Conservation (phyloP, 805 yeast species). For the Nakazawaea wickerhamii region DNA sequence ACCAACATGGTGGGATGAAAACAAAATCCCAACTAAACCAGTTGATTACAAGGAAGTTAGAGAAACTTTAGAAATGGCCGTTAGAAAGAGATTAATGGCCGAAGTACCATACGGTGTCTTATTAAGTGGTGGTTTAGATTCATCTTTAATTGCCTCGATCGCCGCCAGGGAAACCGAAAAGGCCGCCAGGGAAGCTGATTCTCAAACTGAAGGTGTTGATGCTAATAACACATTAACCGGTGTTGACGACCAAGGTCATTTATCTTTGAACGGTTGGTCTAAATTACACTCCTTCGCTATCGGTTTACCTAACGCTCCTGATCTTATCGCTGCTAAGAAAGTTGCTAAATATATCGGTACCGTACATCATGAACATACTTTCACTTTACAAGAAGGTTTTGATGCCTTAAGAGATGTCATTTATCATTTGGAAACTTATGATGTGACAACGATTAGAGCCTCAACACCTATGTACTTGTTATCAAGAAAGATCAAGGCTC, state of each 20-base stretch:
- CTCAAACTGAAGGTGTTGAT: slow-evolving; percentile 44
- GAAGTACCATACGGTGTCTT: slow-evolving; percentile 99
- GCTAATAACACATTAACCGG: slow-evolving; percentile 79
- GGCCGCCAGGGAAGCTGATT: slow-evolving; percentile 51
- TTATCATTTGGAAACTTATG: slow-evolving; percentile 93
- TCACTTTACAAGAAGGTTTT: slow-evolving; percentile 93
- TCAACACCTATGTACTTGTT: slow-evolving; percentile 98
- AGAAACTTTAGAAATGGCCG: slow-evolving; percentile 84
- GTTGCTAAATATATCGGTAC: slow-evolving; percentile 96
- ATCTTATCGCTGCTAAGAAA: slow-evolving; percentile 90
- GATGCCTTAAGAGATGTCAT: slow-evolving; percentile 94
- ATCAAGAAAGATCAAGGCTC: slow-evolving; percentile 96
- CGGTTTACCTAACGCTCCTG: slow-evolving; percentile 98
- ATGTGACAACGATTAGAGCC: slow-evolving; percentile 98
- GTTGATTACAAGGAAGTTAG: slow-evolving; percentile 71
- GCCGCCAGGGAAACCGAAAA: slow-evolving; percentile 93
- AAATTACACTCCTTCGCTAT: slow-evolving; percentile 93
- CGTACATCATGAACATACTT: slow-evolving; percentile 95
- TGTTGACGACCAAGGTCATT: slow-evolving; percentile 82
- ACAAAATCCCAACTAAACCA: slow-evolving; percentile 65
- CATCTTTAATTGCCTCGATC: slow-evolving; percentile 92
- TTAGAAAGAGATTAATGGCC: slow-evolving; percentile 98
- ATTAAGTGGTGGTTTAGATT: slow-evolving; percentile 95
- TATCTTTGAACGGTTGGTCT: slow-evolving; percentile 70
- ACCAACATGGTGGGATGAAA: slow-evolving; percentile 93